Base-by-base conservation (phyloP, 192 early-diverging fungal genomes). In the Jimgerdemannia flammicorona region DNA sequence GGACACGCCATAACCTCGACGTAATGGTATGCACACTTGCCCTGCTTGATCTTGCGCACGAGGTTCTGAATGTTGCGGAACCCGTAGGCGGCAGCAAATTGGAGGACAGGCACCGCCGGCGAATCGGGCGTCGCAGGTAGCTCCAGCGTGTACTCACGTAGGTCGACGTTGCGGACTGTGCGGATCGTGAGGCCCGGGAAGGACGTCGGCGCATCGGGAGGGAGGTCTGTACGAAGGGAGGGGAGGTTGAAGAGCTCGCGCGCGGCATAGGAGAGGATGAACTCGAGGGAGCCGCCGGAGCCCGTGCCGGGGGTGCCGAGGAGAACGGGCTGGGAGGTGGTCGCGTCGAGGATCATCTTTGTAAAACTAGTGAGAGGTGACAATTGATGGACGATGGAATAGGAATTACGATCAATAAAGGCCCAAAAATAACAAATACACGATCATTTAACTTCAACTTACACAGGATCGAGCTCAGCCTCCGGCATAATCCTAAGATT, bases 1-100 rank as follows among this genome's bases (percentile, higher is more conserved):
- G 98, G 98, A 76, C 98, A 99, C 2, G 98, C 98, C 89, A 97
- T 97, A 17, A 99, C 94, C 75, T 99, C 97, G 2, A 98, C 93
- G 77, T 93, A 99, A 77, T 98, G 91, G 81, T 95, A 97, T 3
- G 81, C 74, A 39, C 87, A 88, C 49, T 90, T 90, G 40, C 90
- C 88, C 4, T 88, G 86, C 72, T 97, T 96, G 67, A 97, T 87
- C 80, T 98, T 99, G n/a, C 98, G 90, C 59, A 99, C 95, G 70
- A 99, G 83, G 72, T 98, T 98, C 81, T 99, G 98, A 72, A 99
- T 94, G 77, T 99, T 98, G 11, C 96, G 86, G 87, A 99, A 99
- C 7, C 98, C 97, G 82, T 98, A 98, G 2, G 93, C 92, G 0
- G 91, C 81, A 4, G 93, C 95, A 87, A 99, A 98, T 74, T 84